phyloP scores from a whole-genome alignment of 2,329 filamentous ascomycete genomes.

The Claviceps citrina region DNA sequence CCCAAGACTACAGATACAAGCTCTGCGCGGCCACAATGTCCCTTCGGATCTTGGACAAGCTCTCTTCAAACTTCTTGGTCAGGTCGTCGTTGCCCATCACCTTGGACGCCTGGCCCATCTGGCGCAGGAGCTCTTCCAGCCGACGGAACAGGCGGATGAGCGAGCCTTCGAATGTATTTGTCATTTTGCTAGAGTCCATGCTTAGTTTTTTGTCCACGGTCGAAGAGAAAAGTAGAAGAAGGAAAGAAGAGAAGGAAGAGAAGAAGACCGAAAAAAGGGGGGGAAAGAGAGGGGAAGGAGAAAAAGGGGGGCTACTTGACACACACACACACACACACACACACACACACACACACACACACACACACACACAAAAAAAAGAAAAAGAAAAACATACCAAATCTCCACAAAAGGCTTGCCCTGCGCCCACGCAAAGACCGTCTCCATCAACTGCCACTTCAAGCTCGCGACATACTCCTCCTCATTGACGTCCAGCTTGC shows the following conservation, averaged over 20 bases:
- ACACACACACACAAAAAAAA: too few relatives aligned
- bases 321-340: too few relatives aligned
- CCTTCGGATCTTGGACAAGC: slow-evolving; percentile 69
- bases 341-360: too few relatives aligned
- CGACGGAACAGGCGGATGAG: slow-evolving; percentile 92
- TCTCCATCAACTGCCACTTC: slow-evolving; percentile 95
- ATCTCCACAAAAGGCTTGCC: slow-evolving; percentile 85
- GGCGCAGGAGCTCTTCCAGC: slow-evolving; percentile 80
- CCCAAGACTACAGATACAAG: slow-evolving; percentile 58
- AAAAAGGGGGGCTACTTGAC: too few relatives aligned
- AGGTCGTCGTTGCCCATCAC: slow-evolving; percentile 97
- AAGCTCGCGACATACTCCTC: slow-evolving; percentile 82
- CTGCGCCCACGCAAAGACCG: slow-evolving; percentile 81
- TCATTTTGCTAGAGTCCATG: slow-evolving; percentile 69
- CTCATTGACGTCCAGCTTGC: slow-evolving; percentile 85
- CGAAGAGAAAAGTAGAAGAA: background rate
- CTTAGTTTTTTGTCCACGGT: background rate
- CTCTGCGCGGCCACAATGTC: slow-evolving; percentile 94
- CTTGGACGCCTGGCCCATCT: slow-evolving; percentile 90
- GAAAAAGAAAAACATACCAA: slow-evolving; percentile 50
- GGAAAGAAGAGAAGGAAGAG: background rate
- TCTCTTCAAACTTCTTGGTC: slow-evolving; percentile 78
- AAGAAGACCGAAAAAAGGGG: background rate
- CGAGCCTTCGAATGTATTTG: slow-evolving; percentile 91
- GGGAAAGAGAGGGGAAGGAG: background rate